These are phyloP conservation scores for Planoprotostelium fungivorum DNA, from an alignment of 78 protist species.

Conservation along the genomic window DNA sequence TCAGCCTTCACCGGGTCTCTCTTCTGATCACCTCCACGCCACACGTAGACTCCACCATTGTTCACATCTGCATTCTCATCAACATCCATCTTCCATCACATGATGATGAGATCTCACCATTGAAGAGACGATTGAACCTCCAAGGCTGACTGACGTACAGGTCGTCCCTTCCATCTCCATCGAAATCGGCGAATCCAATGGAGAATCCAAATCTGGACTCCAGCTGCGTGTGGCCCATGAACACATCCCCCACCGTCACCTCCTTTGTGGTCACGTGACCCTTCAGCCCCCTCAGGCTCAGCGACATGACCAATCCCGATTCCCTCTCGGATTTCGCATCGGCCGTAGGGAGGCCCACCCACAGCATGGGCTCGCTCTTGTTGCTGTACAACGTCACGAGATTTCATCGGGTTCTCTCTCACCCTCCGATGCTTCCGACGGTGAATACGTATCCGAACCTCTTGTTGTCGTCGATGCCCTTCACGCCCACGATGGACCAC, in stretches of 20 bases:
- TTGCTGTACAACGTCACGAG: background rate
- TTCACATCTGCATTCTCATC: background rate
- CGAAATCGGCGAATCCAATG: background rate
- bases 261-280: background rate
- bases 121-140: background rate
- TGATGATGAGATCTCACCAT: background rate
- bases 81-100: background rate
- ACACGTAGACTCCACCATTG: background rate
- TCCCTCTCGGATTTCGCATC: background rate
- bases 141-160: background rate
- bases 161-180: background rate
- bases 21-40: background rate
- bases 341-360: background rate
- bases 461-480: background rate
- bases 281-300: background rate
- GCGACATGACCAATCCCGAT: background rate
- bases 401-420: background rate
- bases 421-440: background rate
- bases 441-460: background rate
- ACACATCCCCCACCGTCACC: background rate
- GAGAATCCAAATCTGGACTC: background rate
- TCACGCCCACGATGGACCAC: background rate
- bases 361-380: background rate
- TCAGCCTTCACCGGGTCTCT: background rate
- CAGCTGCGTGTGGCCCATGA: background rate